phyloP scores from a whole-genome alignment of 2,329 filamentous ascomycete species.

The Trichoderma aggressivum region DNA sequence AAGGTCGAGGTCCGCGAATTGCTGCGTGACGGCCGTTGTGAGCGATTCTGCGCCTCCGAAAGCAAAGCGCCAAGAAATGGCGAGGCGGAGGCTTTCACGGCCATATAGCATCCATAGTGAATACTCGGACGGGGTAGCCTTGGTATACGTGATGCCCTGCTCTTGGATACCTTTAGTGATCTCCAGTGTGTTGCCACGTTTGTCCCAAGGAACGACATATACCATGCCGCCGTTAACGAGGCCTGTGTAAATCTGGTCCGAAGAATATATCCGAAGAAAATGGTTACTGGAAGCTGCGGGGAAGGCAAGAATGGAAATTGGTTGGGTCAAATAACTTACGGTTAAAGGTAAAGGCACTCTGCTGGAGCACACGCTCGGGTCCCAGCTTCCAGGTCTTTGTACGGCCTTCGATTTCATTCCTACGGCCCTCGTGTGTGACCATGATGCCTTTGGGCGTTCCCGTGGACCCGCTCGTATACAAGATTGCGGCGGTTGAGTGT shows the following conservation, averaged over 20 bases:
- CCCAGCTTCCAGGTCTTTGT: constrained; percentile 22
- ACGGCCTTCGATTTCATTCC: constrained; percentile 27
- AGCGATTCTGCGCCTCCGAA: constrained; percentile 31
- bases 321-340: neutral
- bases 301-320: no score
- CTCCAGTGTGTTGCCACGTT: constrained; percentile 30
- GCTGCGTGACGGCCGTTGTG: constrained; percentile 15
- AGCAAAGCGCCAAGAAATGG: constrained; percentile 22
- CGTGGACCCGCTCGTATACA: constrained; percentile 34
- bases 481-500: constrained; percentile 24
- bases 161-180: constrained; percentile 36
- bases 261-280: constrained; percentile 24
- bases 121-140: constrained; percentile 42
- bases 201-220: constrained; percentile 28
- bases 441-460: constrained; percentile 41
- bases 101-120: constrained; percentile 29
- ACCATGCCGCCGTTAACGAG: constrained; percentile 36
- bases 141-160: constrained; percentile 37
- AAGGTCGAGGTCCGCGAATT: neutral
- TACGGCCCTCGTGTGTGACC: constrained; percentile 29
- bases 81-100: constrained; percentile 5
- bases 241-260: constrained; percentile 34
- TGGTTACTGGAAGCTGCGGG: no score
- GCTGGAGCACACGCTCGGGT: constrained; percentile 32
- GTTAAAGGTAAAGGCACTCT: constrained; percentile 39